Conservation (phyloP, 208 protist species). For the Trypanosoma avium region DNA sequence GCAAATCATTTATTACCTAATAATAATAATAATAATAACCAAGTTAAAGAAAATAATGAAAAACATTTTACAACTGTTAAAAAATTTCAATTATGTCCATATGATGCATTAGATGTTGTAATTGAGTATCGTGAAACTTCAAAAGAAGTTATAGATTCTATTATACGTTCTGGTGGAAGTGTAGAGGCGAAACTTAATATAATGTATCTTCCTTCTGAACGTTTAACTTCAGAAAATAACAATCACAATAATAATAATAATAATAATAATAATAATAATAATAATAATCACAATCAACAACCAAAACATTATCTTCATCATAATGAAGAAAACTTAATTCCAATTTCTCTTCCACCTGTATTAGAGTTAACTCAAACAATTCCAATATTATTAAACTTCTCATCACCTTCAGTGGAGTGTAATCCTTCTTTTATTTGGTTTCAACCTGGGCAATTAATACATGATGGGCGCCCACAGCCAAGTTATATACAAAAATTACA, state of each 20-base stretch:
- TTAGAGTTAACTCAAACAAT: constrained; percentile 42
- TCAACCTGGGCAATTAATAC: constrained; percentile 62
- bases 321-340: not conserved
- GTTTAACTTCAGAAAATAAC: constrained; percentile 12
- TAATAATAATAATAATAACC: not conserved
- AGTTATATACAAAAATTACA: constrained; percentile 55
- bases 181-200: constrained; percentile 30
- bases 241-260: not conserved
- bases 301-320: not conserved
- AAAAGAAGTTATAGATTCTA: constrained; percentile 9
- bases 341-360: constrained; percentile 16
- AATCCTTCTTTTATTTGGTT: constrained; percentile 68
- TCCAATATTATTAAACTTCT: constrained; percentile 48
- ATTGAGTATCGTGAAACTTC: constrained; percentile 15
- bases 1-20: not conserved
- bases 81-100: constrained; percentile 54
- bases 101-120: constrained; percentile 59
- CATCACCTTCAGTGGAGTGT: constrained; percentile 41
- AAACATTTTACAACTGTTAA: constrained; percentile 16
- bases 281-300: not conserved
- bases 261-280: not conserved
- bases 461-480: constrained; percentile 79
- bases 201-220: constrained; percentile 16
- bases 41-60: not conserved
- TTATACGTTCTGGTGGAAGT: not conserved